Percentiles rank a stretch among this genome's conserved stretches.
These are phyloP conservation scores for Dryadomyces quercus-mongolicae DNA, from an alignment of 2,329 filamentous ascomycete species.

Conservation along the genomic window DNA sequence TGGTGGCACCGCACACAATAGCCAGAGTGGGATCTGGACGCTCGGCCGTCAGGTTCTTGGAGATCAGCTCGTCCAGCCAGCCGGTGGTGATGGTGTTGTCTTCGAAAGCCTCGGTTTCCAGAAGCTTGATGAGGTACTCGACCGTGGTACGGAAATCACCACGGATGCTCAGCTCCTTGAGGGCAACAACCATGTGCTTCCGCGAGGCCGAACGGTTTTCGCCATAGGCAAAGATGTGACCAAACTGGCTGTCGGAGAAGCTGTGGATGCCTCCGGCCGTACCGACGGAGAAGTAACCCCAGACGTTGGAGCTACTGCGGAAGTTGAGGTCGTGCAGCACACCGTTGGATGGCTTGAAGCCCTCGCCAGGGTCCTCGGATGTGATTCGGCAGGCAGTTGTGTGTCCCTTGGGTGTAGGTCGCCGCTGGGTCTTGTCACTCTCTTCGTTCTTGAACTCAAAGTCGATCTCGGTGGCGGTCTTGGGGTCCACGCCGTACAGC, in stretches of 20 bases:
- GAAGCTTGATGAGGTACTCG: constrained; percentile 96
- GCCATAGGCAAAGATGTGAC: constrained; percentile 97
- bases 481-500: constrained; percentile 89
- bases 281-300: constrained; percentile 99
- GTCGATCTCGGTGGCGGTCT: constrained; percentile 77
- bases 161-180: constrained; percentile 98
- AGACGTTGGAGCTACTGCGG: constrained; percentile 95
- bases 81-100: constrained; percentile 98
- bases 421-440: constrained; percentile 73
- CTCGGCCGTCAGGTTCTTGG: constrained; percentile 93
- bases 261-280: constrained; percentile 95
- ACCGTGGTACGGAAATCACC: constrained; percentile 98
- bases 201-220: constrained; percentile 92
- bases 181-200: constrained; percentile 97
- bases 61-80: constrained; percentile 97
- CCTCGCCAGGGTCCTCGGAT: constrained; percentile 95
- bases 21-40: constrained; percentile 86
- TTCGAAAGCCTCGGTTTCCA: constrained; percentile 96
- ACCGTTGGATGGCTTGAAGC: constrained; percentile 98
- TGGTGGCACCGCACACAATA: constrained; percentile 89
- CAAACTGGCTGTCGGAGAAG: constrained; percentile 97
- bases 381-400: constrained; percentile 98
- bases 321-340: constrained; percentile 99
- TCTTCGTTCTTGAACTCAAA: constrained; percentile 88
- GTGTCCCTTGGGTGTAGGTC: constrained; percentile 89